Evolutionary conservation across 345 rosid genomes (phyloP).

Genomic region (Populus euphratica): DNA sequence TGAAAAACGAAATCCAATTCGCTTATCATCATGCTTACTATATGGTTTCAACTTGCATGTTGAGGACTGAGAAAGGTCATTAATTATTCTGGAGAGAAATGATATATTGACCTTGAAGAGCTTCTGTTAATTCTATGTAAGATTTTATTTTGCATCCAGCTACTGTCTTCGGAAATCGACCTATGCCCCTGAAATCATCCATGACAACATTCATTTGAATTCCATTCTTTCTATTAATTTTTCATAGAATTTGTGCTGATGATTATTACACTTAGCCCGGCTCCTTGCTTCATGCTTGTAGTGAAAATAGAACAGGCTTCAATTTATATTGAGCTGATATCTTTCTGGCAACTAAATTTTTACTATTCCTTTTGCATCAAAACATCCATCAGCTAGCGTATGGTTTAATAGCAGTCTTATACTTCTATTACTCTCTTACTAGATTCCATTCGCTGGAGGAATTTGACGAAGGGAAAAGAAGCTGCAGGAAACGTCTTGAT

Average conservation of each 20-base stretch:
- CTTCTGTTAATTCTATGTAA: not conserved
- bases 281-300: not conserved
- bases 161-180: not conserved
- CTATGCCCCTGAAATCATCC: not conserved
- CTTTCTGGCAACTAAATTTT: too few relatives aligned
- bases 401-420: not conserved
- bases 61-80: not conserved
- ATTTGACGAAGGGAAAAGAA: constrained; percentile 58
- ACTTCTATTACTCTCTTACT: not conserved
- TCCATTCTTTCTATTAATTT: too few relatives aligned
- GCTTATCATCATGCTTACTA: not conserved
- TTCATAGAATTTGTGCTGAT: not conserved
- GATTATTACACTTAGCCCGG: not conserved
- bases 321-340: too few relatives aligned
- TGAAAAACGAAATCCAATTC: not conserved
- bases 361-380: not conserved
- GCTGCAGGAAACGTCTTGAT: constrained; percentile 59
- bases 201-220: not conserved
- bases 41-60: not conserved
- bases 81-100: not conserved
- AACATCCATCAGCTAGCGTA: not conserved
- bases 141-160: not conserved
- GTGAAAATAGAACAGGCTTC: not conserved
- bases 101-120: not conserved
- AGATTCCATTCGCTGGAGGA: constrained; percentile 56